phyloP scores from a whole-genome alignment of 2,329 filamentous ascomycete genomes.

The Xylariaceae sp. region DNA sequence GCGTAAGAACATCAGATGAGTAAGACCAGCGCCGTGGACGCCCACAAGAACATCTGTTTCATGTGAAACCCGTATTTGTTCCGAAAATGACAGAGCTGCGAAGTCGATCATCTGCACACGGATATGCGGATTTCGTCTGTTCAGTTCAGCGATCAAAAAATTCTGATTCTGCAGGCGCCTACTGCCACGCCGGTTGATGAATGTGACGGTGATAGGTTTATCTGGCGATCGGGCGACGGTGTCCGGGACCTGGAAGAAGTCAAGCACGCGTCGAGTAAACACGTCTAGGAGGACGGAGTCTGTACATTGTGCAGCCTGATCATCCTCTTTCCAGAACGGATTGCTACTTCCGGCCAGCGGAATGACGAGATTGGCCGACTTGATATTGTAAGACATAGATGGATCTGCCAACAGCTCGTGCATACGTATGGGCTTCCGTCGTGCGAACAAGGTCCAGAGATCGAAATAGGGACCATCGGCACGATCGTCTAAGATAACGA shows the following conservation, averaged over 20 bases:
- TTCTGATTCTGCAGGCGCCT: constrained; percentile 31
- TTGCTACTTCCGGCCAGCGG: constrained; percentile 38
- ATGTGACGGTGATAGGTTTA: constrained; percentile 30
- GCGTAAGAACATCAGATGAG: too few relatives aligned
- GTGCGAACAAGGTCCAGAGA: too few relatives aligned
- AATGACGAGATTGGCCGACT: too few relatives aligned
- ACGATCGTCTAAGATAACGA: too few relatives aligned
- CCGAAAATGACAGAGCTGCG: too few relatives aligned
- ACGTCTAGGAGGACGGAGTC: constrained; percentile 29
- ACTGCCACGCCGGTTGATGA: constrained; percentile 31
- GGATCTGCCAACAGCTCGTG: too few relatives aligned
- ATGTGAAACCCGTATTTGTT: too few relatives aligned
- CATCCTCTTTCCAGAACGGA: constrained; percentile 41
- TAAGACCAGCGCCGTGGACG: too few relatives aligned
- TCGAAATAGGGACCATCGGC: too few relatives aligned
- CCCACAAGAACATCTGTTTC: too few relatives aligned
- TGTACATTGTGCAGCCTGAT: constrained; percentile 30
- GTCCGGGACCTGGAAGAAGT: constrained; percentile 24
- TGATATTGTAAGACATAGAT: too few relatives aligned
- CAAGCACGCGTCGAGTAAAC: constrained; percentile 32
- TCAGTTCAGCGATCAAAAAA: constrained; percentile 26
- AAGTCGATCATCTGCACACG: constrained; percentile 33
- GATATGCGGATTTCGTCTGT: constrained; percentile 22
- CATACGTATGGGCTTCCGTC: too few relatives aligned
- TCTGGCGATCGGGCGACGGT: constrained; percentile 2